Percentiles rank a stretch among this genome's conserved stretches.
Evolutionary conservation across 1,284 basidiomycete species (phyloP).

Genomic region (Ustilago esculenta): DNA sequence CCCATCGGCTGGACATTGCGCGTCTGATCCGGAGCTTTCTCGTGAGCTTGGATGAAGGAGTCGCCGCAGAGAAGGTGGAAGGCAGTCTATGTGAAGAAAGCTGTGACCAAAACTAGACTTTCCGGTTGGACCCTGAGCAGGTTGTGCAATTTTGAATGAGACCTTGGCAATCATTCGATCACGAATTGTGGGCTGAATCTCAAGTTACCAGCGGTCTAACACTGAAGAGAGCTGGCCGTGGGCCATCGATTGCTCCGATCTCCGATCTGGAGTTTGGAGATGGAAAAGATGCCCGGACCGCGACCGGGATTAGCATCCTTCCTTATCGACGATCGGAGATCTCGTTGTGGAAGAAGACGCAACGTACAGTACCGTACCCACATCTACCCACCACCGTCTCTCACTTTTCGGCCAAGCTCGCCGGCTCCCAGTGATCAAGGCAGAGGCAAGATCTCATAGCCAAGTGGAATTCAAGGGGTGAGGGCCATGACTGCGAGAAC

Average conservation of each 20-base stretch:
- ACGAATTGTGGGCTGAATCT: not conserved
- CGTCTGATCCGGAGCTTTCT: constrained; percentile 76
- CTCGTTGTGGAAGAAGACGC: not conserved
- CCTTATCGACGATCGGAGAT: constrained; percentile 18
- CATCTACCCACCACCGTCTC: too few species aligned
- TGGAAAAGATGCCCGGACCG: constrained; percentile 22
- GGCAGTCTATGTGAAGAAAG: not conserved
- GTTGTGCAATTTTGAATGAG: not conserved
- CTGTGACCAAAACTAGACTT: not conserved
- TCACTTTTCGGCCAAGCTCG: too few species aligned
- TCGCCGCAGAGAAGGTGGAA: too few species aligned
- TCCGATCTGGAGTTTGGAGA: constrained; percentile 6
- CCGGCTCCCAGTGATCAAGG: too few species aligned
- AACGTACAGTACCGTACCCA: too few species aligned
- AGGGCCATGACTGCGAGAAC: too few species aligned
- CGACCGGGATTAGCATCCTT: constrained; percentile 7
- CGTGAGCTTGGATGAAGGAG: too few species aligned
- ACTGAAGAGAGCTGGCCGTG: constrained; percentile 78
- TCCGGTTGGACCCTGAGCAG: constrained; percentile 7
- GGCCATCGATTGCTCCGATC: constrained; percentile 65
- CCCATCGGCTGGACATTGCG: constrained; percentile 64
- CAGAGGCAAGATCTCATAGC: too few species aligned
- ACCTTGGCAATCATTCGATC: constrained; percentile 1
- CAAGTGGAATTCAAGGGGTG: too few species aligned
- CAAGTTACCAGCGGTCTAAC: constrained; percentile 8